These are phyloP conservation scores for Suillus americanus DNA, from an alignment of 768 basidiomycete genomes.

Conservation along the genomic window DNA sequence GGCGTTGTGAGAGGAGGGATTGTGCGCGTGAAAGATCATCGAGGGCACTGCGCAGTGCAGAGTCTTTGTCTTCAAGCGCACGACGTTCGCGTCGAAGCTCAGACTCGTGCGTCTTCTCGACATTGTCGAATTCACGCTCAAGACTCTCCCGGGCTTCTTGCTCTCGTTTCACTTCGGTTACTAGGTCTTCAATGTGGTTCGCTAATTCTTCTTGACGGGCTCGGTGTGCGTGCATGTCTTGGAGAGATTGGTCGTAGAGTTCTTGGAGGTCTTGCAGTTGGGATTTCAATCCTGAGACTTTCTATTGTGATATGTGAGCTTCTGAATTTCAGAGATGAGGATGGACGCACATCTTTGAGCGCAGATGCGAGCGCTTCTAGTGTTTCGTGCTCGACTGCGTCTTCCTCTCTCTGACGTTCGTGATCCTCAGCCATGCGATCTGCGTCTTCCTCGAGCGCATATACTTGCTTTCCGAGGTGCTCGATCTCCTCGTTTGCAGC, in stretches of 20 bases:
- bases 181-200: conserved; percentile 69
- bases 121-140: conserved; percentile 52
- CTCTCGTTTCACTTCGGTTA: conserved; percentile 59
- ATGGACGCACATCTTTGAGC: conserved; percentile 70
- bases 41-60: conserved; percentile 61
- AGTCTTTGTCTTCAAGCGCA: conserved; percentile 67
- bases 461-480: conserved; percentile 77
- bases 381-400: conserved; percentile 64
- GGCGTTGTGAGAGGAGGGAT: conserved; percentile 66
- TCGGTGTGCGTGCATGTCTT: conserved; percentile 67
- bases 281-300: conserved; percentile 61
- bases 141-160: conserved; percentile 53
- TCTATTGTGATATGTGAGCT: conserved; percentile 42
- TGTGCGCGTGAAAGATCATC: conserved; percentile 64
- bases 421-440: conserved; percentile 74
- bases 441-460: conserved; percentile 83
- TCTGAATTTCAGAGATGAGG: not conserved
- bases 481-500: conserved; percentile 76
- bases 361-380: conserved; percentile 65
- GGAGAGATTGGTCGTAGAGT: conserved; percentile 59
- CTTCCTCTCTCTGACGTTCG: conserved; percentile 70
- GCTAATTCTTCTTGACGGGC: conserved; percentile 78
- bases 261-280: conserved; percentile 67
- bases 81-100: conserved; percentile 60
- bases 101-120: conserved; percentile 65